Evolutionary conservation across 163 green algal genomes (phyloP).

Genomic region (Scenedesmus sp.): DNA sequence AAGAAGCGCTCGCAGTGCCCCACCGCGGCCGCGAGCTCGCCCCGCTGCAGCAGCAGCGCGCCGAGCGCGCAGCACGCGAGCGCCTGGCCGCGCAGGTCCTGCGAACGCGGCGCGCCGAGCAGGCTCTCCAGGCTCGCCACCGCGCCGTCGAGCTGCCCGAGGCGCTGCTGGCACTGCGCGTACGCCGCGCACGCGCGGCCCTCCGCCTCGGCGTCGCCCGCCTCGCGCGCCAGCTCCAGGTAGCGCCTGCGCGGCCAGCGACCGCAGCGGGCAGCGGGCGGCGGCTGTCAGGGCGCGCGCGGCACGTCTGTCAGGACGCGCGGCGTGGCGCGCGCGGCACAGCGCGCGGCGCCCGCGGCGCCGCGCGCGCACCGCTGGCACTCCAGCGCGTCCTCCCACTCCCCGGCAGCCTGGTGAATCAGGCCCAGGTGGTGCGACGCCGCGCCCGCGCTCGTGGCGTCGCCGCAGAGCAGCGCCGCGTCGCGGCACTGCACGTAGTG

Average conservation of each 20-base stretch:
- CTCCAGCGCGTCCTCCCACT: slow-evolving; percentile 54
- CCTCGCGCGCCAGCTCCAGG: slow-evolving; percentile 47
- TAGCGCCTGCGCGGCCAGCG: slow-evolving; percentile 3
- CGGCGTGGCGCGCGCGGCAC: neutral
- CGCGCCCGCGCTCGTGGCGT: slow-evolving; percentile 51
- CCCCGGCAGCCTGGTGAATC: slow-evolving; percentile 54
- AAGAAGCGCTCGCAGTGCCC: slow-evolving; percentile 85
- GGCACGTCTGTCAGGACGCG: neutral
- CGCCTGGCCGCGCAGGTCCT: slow-evolving; percentile 65
- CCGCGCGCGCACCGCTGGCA: slow-evolving; percentile 10
- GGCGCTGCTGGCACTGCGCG: slow-evolving; percentile 64
- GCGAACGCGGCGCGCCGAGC: slow-evolving; percentile 50
- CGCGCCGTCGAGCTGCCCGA: slow-evolving; percentile 63
- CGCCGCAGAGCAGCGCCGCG: slow-evolving; percentile 56
- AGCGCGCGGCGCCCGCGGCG: neutral
- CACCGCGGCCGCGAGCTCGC: slow-evolving; percentile 56
- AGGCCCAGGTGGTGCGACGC: slow-evolving; percentile 69
- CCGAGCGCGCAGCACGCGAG: slow-evolving; percentile 48
- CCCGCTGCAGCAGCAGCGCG: slow-evolving; percentile 59
- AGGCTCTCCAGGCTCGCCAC: slow-evolving; percentile 71
- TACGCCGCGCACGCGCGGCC: slow-evolving; percentile 55
- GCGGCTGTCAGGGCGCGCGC: neutral
- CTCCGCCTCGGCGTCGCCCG: slow-evolving; percentile 47
- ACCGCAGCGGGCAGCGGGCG: neutral
- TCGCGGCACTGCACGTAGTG: slow-evolving; percentile 58